phyloP scores from a whole-genome alignment of 2,329 filamentous ascomycete genomes.

The Diaporthe amygdali region DNA sequence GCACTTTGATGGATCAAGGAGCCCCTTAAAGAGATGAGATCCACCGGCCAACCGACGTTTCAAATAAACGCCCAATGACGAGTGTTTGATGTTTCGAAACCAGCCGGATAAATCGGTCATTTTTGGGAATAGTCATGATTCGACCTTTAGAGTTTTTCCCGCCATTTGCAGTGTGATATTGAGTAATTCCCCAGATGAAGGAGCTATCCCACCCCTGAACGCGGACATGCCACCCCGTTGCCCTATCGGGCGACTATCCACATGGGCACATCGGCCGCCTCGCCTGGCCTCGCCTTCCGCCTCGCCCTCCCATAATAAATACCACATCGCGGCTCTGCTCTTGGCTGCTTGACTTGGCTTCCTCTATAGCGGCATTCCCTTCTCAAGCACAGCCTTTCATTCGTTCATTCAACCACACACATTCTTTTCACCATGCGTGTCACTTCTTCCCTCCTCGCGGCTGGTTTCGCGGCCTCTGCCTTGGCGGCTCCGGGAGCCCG shows the following conservation, averaged over 20 bases:
- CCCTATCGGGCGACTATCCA: slow-evolving; percentile 1
- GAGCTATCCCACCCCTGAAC: slow-evolving; percentile 1
- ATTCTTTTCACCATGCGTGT: slow-evolving; percentile 25
- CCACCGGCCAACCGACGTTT: slow-evolving; percentile 14
- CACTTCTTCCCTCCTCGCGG: slow-evolving; percentile 26
- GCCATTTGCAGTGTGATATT: slow-evolving; percentile 12
- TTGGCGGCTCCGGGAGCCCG: slow-evolving; percentile 21
- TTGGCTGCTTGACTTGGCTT: background rate
- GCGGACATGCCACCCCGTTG: background rate
- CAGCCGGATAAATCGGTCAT: background rate
- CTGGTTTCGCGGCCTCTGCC: slow-evolving; percentile 26
- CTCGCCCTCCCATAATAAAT: background rate
- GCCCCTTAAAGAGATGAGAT: slow-evolving; percentile 11
- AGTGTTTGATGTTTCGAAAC: background rate
- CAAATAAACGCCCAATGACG: slow-evolving; percentile 14
- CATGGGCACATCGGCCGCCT: background rate
- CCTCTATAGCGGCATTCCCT: background rate
- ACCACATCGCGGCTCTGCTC: background rate
- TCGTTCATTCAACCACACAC: background rate
- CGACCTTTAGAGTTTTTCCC: slow-evolving; percentile 9
- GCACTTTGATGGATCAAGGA: background rate
- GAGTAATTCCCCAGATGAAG: background rate
- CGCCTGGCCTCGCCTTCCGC: background rate
- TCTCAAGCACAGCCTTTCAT: background rate
- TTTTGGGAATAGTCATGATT: background rate